phyloP scores from a whole-genome alignment of 2,329 filamentous ascomycete genomes.

The Cadophora sp. region DNA sequence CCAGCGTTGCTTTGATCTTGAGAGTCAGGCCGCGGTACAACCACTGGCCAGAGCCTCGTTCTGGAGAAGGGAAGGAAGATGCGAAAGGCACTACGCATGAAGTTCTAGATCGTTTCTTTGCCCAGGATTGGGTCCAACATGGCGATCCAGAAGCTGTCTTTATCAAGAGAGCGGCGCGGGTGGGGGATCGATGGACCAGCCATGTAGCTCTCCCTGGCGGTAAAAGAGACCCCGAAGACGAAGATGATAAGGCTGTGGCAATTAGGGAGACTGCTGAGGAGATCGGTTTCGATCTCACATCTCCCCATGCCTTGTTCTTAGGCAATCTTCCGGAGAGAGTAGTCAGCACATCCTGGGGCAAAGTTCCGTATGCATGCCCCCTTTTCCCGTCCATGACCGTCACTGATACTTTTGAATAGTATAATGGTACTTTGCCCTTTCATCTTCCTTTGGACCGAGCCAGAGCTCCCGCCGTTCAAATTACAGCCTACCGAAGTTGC shows the following conservation, averaged over 20 bases:
- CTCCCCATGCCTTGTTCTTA: conserved; percentile 52
- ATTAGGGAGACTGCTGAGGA: conserved; percentile 71
- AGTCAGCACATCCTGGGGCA: conserved; percentile 71
- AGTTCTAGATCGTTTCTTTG: conserved; percentile 63
- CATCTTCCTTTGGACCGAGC: conserved; percentile 66
- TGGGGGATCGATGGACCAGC: conserved; percentile 72
- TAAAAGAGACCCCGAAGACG: conserved; percentile 69
- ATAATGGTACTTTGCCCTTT: conserved; percentile 75
- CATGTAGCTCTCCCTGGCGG: conserved; percentile 74
- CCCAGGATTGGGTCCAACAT: conserved; percentile 67
- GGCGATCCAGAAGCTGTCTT: conserved; percentile 74
- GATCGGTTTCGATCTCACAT: conserved; percentile 65
- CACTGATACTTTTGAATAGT: conserved; percentile 46
- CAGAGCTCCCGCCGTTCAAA: conserved; percentile 60
- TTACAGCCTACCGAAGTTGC: conserved; percentile 74
- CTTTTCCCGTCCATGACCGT: conserved; percentile 6
- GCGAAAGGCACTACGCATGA: conserved; percentile 42
- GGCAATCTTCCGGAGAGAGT: conserved; percentile 71
- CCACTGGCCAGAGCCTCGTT: conserved; percentile 53
- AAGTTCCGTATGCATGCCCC: conserved; percentile 57
- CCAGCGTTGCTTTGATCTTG: conserved; percentile 64
- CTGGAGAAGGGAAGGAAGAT: conserved; percentile 35
- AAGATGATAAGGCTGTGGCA: conserved; percentile 65
- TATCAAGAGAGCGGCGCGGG: conserved; percentile 70
- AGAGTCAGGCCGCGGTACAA: conserved; percentile 64